Conservation (phyloP, 2,329 filamentous ascomycete species). For the Hypoxylon sp. region DNA sequence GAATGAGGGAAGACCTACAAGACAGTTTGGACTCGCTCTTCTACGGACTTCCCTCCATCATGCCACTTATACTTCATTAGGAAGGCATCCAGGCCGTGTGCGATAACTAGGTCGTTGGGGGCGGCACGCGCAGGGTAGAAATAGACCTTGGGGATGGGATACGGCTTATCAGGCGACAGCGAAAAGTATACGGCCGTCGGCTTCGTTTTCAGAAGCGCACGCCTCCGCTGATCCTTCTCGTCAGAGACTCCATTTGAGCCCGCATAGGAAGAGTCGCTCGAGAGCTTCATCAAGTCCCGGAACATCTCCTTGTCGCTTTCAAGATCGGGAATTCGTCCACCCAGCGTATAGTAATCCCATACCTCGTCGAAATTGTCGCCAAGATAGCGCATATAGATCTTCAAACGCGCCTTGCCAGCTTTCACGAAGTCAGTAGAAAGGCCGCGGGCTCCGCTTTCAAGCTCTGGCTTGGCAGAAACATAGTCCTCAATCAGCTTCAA, state of each 20-base stretch:
- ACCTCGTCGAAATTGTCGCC: constrained; percentile 9
- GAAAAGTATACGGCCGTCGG: constrained; percentile 12
- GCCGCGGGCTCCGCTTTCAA: constrained; percentile 6
- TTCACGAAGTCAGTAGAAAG: constrained; percentile 9
- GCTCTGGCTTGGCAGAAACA: neutral
- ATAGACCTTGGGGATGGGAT: constrained; percentile 20
- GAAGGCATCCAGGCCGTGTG: constrained; percentile 6
- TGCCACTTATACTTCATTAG: constrained; percentile 14
- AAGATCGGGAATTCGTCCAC: constrained; percentile 8
- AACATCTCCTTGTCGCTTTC: constrained; percentile 17
- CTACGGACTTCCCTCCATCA: constrained; percentile 7
- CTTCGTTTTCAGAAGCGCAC: constrained; percentile 1
- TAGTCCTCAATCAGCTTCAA: constrained; percentile 14
- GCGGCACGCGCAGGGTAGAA: constrained; percentile 13
- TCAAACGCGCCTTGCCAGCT: constrained; percentile 5
- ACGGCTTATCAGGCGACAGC: constrained; percentile 13
- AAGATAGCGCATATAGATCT: constrained; percentile 18
- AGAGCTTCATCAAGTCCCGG: constrained; percentile 1
- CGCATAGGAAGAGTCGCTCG: neutral
- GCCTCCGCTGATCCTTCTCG: neutral
- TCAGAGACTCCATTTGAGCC: neutral
- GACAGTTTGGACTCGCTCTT: constrained; percentile 3
- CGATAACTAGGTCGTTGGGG: constrained; percentile 6
- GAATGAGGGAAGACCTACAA: neutral
- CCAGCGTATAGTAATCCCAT: constrained; percentile 14